phyloP scores from a whole-genome alignment of 208 protist species.

The Jaenimonas drosophilae region DNA sequence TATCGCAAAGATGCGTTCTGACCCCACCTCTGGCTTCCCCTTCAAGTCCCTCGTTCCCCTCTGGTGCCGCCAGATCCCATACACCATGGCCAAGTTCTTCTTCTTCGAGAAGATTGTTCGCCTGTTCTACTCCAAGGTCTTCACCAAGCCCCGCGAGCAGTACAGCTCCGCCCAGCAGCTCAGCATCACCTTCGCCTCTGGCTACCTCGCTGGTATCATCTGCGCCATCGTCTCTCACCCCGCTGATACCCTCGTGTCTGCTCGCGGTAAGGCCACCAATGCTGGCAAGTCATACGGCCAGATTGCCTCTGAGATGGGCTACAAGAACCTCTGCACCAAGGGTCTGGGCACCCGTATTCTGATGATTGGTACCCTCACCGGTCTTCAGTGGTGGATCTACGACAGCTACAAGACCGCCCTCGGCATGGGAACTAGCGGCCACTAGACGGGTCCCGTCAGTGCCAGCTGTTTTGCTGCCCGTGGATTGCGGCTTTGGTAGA shows the following conservation, averaged over 20 bases:
- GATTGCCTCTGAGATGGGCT: conserved; percentile 45
- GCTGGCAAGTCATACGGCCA: conserved; percentile 22
- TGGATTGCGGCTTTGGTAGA: no score
- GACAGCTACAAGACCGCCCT: conserved; percentile 6
- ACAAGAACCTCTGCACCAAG: conserved; percentile 30
- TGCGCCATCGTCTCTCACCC: conserved; percentile 89
- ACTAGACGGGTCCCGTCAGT: no score
- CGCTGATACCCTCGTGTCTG: conserved; percentile 80
- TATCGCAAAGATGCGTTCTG: conserved; percentile 16
- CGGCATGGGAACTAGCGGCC: conserved; percentile 5
- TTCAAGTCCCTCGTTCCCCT: conserved; percentile 64
- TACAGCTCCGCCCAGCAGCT: conserved; percentile 57
- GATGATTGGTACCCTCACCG: conserved; percentile 92
- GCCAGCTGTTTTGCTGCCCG: no score
- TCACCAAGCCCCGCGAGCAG: conserved; percentile 48
- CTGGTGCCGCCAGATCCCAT: conserved; percentile 82
- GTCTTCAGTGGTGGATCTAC: conserved; percentile 82
- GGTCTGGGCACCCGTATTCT: conserved; percentile 81
- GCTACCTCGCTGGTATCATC: conserved; percentile 85
- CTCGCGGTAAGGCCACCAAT: conserved; percentile 61
- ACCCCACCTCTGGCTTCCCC: conserved; percentile 40
- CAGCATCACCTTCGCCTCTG: conserved; percentile 67
- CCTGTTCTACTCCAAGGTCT: conserved; percentile 51
- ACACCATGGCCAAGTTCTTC: conserved; percentile 87
- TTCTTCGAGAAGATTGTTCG: conserved; percentile 60